A percentile compares a stretch with the other conserved stretches of the same genome.
These are phyloP conservation scores for Rhizopus sp. DNA, from an alignment of 371 early-diverging fungal species.

Conservation along the genomic window DNA sequence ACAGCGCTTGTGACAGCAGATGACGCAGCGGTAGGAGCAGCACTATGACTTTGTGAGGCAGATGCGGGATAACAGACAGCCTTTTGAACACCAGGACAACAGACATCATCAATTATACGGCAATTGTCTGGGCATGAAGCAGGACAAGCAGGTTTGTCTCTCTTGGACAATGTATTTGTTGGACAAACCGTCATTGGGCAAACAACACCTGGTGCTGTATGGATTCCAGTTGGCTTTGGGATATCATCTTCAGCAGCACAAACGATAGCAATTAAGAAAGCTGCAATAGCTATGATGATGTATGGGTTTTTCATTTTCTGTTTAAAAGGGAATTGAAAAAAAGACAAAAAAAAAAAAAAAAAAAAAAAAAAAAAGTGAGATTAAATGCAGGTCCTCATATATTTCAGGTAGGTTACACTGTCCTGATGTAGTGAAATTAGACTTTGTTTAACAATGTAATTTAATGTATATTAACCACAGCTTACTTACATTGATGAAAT, in stretches of 20 bases:
- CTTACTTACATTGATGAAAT: no score
- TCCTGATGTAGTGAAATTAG: neutral
- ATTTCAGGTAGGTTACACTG: constrained; percentile 1
- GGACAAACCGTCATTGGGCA: constrained; percentile 26
- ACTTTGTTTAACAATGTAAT: neutral
- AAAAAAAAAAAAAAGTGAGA: neutral
- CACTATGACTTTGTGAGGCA: neutral
- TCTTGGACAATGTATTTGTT: constrained; percentile 1
- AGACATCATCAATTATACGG: constrained; percentile 21
- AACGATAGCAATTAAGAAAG: constrained; percentile 2
- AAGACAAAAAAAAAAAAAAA: no score
- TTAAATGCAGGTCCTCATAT: neutral
- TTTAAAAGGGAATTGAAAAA: neutral
- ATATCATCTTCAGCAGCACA: constrained; percentile 2
- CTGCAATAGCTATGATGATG: neutral
- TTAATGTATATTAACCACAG: no score
- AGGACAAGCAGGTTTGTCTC: constrained; percentile 13
- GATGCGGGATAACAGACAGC: constrained; percentile 15
- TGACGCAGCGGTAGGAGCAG: neutral
- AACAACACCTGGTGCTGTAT: constrained; percentile 10
- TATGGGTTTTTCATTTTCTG: neutral
- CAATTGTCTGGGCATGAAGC: constrained; percentile 12
- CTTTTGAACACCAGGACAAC: constrained; percentile 26
- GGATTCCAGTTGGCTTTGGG: neutral
- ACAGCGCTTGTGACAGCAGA: neutral